These are phyloP conservation scores for Synchytrium microbalum DNA, from an alignment of 371 early-diverging fungal species.

Conservation along the genomic window DNA sequence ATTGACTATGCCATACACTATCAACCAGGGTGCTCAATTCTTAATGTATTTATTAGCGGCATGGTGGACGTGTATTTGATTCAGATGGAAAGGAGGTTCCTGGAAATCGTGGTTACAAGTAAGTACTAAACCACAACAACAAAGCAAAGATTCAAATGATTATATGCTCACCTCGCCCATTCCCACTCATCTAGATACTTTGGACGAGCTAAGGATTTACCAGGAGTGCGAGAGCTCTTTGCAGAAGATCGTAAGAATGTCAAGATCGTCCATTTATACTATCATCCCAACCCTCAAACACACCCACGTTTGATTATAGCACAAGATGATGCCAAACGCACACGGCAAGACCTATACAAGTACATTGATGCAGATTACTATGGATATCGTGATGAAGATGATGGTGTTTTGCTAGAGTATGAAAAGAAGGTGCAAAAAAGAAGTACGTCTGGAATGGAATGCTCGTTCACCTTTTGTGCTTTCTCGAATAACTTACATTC, in stretches of 20 bases:
- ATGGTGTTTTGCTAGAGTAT: slow-evolving; percentile 66
- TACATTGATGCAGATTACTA: slow-evolving; percentile 91
- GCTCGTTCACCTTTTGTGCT: slow-evolving; percentile 2
- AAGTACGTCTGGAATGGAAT: background rate
- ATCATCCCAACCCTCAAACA: background rate
- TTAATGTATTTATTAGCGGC: too few relatives aligned
- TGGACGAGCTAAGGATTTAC: slow-evolving; percentile 93
- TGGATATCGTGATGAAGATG: slow-evolving; percentile 92
- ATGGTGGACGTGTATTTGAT: too few relatives aligned
- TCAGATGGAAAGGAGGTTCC: slow-evolving; percentile 84
- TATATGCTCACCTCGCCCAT: background rate
- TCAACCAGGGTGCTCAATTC: background rate
- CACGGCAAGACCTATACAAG: slow-evolving; percentile 63
- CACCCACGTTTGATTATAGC: background rate
- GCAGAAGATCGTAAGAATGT: slow-evolving; percentile 43
- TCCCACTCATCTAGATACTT: slow-evolving; percentile 57
- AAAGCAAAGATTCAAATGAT: background rate
- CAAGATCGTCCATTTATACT: background rate
- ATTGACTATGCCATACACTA: too few relatives aligned
- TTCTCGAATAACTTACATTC: background rate
- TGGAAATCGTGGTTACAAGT: slow-evolving; percentile 88
- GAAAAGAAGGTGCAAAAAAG: slow-evolving; percentile 44
- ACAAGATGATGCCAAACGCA: slow-evolving; percentile 29
- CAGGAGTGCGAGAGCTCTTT: slow-evolving; percentile 89
- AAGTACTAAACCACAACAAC: slow-evolving; percentile 12